Percentiles rank a stretch among this genome's conserved stretches.
These are phyloP conservation scores for Oryza officinalis DNA, from an alignment of 176 grass and related monocot genomes.

Conservation along the genomic window DNA sequence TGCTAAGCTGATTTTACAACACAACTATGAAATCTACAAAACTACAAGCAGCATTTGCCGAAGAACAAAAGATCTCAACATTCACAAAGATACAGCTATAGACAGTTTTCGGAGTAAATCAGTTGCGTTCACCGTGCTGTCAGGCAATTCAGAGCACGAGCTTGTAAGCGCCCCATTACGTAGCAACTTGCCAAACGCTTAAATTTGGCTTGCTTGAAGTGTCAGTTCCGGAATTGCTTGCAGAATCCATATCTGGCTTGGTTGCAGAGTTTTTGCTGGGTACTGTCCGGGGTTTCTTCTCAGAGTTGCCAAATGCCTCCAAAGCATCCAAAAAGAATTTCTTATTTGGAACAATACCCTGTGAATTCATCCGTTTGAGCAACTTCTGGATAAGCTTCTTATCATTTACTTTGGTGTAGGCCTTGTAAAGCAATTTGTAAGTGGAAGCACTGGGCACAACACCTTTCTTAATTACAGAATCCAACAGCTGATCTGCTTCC, in stretches of 20 bases:
- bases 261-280: constrained; percentile 24
- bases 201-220: not conserved
- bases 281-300: constrained; percentile 39
- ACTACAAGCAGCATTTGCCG: not conserved
- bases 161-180: not conserved
- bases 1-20: not conserved
- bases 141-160: constrained; percentile 3
- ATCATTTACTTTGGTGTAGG: constrained; percentile 61
- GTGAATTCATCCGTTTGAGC: constrained; percentile 68
- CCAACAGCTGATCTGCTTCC: constrained; percentile 77
- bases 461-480: constrained; percentile 56
- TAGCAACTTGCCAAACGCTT: constrained; percentile 32
- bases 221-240: constrained; percentile 18
- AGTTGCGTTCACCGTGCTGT: not conserved
- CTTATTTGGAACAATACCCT: constrained; percentile 89
- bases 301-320: constrained; percentile 64
- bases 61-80: not conserved
- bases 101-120: constrained; percentile 19
- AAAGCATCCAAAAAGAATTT: constrained; percentile 88
- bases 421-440: constrained; percentile 94
- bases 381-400: constrained; percentile 79
- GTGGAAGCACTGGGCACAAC: constrained; percentile 64
- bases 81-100: constrained; percentile 12
- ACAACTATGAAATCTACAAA: not conserved
- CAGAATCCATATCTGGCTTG: constrained; percentile 36